phyloP scores from a whole-genome alignment of 805 yeast species.

The Sungouiozyma ichnusensis region DNA sequence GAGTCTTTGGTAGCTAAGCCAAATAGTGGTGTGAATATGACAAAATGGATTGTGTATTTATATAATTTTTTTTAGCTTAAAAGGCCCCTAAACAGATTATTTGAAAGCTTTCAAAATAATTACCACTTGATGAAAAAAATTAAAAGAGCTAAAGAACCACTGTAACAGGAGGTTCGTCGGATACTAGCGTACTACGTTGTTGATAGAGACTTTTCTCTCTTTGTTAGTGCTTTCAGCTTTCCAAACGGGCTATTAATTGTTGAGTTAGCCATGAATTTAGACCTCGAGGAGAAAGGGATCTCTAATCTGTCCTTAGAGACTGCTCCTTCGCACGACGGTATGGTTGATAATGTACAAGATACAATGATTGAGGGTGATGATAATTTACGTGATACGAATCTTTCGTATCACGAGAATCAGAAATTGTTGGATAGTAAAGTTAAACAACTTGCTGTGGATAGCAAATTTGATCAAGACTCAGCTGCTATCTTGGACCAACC shows the following conservation, averaged over 20 bases:
- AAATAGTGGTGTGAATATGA: no score
- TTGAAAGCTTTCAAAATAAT: no score
- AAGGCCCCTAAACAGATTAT: not conserved
- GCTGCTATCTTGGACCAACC: conserved; percentile 9
- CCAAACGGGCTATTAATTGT: not conserved
- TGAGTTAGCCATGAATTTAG: not conserved
- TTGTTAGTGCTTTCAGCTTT: not conserved
- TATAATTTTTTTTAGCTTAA: not conserved
- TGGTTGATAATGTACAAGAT: conserved; percentile 1
- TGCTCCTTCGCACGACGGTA: conserved; percentile 20
- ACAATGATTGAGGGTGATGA: not conserved
- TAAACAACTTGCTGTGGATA: conserved; percentile 25
- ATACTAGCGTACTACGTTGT: no score
- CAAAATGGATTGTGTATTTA: not conserved
- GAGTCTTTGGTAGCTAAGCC: no score
- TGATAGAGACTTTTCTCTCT: not conserved
- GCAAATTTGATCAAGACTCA: conserved; percentile 8
- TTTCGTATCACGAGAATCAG: conserved; percentile 26
- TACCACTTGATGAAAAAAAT: not conserved
- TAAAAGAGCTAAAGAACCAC: no score
- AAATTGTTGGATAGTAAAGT: conserved; percentile 23
- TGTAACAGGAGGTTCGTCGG: no score
- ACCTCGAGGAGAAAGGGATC: conserved; percentile 1
- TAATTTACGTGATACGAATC: conserved; percentile 14
- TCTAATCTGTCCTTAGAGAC: conserved; percentile 20